Conservation (phyloP, 2,329 filamentous ascomycete species). For the Tolypocladium tundrense region DNA sequence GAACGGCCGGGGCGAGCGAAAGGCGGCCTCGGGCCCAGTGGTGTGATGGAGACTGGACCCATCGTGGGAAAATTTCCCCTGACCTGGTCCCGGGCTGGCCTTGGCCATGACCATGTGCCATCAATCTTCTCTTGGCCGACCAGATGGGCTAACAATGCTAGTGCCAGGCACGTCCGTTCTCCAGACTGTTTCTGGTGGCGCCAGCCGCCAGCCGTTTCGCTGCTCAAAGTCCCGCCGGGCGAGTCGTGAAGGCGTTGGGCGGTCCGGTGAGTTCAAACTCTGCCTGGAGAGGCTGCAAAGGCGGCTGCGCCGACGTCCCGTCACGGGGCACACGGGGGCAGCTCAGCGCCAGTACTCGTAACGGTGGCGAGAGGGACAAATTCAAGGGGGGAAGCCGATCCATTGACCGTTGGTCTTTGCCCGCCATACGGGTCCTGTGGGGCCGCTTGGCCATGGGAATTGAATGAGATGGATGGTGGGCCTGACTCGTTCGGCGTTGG, state of each 20-base stretch:
- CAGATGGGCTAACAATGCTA: neutral
- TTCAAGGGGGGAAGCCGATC: neutral
- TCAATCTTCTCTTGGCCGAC: neutral
- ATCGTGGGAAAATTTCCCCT: constrained; percentile 9
- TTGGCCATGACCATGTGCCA: neutral
- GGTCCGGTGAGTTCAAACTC: neutral
- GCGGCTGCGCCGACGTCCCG: neutral
- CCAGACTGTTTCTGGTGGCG: neutral
- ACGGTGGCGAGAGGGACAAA: neutral
- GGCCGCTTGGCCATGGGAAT: neutral
- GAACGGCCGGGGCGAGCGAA: constrained; percentile 1
- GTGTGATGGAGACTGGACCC: constrained; percentile 7
- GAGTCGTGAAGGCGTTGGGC: neutral
- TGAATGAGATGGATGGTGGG: neutral
- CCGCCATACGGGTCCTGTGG: neutral
- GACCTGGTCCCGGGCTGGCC: constrained; percentile 2
- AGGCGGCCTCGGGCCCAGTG: constrained; percentile 2
- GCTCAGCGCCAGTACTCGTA: too few species aligned
- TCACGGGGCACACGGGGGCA: neutral
- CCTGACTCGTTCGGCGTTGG: neutral
- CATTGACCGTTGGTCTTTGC: neutral
- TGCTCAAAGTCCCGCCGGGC: neutral
- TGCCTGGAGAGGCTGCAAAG: neutral
- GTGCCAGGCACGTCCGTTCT: constrained; percentile 2
- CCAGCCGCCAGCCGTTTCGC: neutral